Evolutionary conservation across 805 yeast species (phyloP).

Genomic region (Wickerhamiella brachini): DNA sequence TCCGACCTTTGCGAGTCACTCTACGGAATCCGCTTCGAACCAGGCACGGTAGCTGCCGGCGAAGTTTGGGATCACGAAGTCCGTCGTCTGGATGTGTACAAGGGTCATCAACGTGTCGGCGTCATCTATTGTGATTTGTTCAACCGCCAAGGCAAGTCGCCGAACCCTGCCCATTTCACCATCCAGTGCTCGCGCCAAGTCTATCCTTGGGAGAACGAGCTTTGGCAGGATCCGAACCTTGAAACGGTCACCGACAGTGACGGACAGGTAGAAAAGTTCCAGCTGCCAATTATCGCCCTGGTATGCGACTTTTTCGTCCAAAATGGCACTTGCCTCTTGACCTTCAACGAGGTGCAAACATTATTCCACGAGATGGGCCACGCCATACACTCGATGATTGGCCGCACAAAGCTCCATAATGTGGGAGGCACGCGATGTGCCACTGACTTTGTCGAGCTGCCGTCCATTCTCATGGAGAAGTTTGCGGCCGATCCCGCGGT

Average conservation of each 20-base stretch:
- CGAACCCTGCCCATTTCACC: conserved; percentile 90
- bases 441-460: conserved; percentile 92
- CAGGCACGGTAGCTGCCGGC: conserved; percentile 47
- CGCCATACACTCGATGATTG: conserved; percentile 95
- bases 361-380: conserved; percentile 98
- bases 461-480: conserved; percentile 91
- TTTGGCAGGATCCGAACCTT: conserved; percentile 2
- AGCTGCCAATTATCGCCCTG: conserved; percentile 78
- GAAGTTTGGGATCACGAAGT: conserved; percentile 88
- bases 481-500: conserved; percentile 78
- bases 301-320: conserved; percentile 58
- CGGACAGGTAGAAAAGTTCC: conserved; percentile 36
- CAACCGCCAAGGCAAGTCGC: conserved; percentile 58
- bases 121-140: conserved; percentile 79
- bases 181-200: conserved; percentile 85
- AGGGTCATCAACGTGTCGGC: conserved; percentile 52
- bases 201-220: conserved; percentile 14
- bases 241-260: conserved; percentile 17
- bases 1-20: conserved; percentile 53
- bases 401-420: conserved; percentile 78
- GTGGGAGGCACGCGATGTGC: conserved; percentile 91
- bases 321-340: conserved; percentile 37
- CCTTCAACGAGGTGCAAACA: conserved; percentile 76
- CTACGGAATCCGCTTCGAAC: conserved; percentile 65
- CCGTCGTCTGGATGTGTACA: conserved; percentile 61